Percentiles rank a stretch among this genome's conserved stretches.
phyloP scores from a whole-genome alignment of 2,329 filamentous ascomycete genomes.

The Gyromitra esculenta region DNA sequence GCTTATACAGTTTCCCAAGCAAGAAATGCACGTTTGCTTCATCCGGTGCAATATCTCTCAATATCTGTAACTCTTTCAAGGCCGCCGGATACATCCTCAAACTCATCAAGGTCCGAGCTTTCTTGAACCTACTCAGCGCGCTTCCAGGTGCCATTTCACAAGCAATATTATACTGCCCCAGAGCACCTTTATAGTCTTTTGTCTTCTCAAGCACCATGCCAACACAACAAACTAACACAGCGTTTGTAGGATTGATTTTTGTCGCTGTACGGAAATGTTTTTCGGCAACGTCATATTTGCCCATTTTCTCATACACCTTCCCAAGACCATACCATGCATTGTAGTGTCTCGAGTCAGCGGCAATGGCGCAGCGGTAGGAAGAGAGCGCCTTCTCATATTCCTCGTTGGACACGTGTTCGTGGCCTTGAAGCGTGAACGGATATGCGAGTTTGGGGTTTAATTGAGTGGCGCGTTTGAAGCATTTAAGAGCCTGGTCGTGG shows the following conservation, averaged over 20 bases:
- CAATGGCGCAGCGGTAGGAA: conserved; percentile 85
- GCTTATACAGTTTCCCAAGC: conserved; percentile 83
- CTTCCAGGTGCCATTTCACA: conserved; percentile 82
- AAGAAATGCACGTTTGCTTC: conserved; percentile 97
- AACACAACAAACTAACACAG: conserved; percentile 90
- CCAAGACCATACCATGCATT: conserved; percentile 96
- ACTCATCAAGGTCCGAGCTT: conserved; percentile 84
- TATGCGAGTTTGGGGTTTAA: conserved; percentile 91
- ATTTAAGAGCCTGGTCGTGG: conserved; percentile 91
- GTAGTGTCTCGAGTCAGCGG: conserved; percentile 88
- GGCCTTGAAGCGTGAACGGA: conserved; percentile 92
- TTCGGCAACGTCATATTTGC: conserved; percentile 89
- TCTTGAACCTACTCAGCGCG: conserved; percentile 88
- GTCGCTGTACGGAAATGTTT: conserved; percentile 90
- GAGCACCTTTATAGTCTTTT: conserved; percentile 79
- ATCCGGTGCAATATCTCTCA: conserved; percentile 91
- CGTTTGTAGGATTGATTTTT: conserved; percentile 90
- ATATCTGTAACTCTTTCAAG: conserved; percentile 81
- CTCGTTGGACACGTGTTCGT: conserved; percentile 94
- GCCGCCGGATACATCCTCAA: conserved; percentile 72
- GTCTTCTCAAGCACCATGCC: conserved; percentile 89
- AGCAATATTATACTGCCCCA: conserved; percentile 83
- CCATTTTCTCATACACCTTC: conserved; percentile 86
- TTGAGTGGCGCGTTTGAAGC: conserved; percentile 94
- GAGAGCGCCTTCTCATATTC: conserved; percentile 94